A percentile compares a stretch with the other conserved stretches of the same genome.
Evolutionary conservation across 768 basidiomycete genomes (phyloP).

Genomic region (Pleurotus pulmonarius): DNA sequence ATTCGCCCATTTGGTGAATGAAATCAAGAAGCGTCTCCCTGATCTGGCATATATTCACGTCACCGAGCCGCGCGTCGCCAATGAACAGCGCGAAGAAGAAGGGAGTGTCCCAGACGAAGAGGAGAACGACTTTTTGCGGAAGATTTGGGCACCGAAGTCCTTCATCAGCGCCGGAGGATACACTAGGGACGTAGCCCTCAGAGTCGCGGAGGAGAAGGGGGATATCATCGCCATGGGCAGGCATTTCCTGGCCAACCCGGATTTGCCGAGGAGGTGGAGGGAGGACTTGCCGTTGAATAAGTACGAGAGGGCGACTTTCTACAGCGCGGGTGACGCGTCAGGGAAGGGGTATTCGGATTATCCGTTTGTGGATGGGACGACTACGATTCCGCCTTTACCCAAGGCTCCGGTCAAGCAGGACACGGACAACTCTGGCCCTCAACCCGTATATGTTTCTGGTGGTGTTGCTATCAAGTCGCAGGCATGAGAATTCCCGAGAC

Average conservation of each 20-base stretch:
- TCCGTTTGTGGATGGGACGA: too few species aligned
- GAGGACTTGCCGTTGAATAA: slow-evolving; percentile 22
- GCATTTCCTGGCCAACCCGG: slow-evolving; percentile 26
- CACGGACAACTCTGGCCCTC: too few species aligned
- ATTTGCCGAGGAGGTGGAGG: slow-evolving; percentile 18
- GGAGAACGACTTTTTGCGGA: slow-evolving; percentile 40
- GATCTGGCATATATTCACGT: slow-evolving; percentile 50
- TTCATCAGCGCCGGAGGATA: slow-evolving; percentile 44
- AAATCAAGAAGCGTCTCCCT: slow-evolving; percentile 35
- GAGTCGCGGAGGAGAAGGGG: slow-evolving; percentile 28
- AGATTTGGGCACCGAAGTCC: slow-evolving; percentile 38
- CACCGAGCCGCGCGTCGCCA: slow-evolving; percentile 32
- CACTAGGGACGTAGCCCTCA: slow-evolving; percentile 33
- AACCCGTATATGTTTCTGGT: background rate
- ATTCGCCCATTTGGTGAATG: slow-evolving; percentile 43
- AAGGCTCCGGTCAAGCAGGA: too few species aligned
- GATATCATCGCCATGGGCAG: slow-evolving; percentile 27
- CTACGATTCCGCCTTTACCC: too few species aligned
- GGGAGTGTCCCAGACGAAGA: slow-evolving; percentile 9
- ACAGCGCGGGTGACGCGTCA: too few species aligned
- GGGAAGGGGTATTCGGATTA: too few species aligned
- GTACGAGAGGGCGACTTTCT: slow-evolving; percentile 13
- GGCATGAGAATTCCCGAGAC: too few species aligned
- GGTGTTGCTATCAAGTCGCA: too few species aligned
- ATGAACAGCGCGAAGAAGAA: slow-evolving; percentile 9